These are phyloP conservation scores for Microstegium vimineum DNA, from an alignment of 176 grass and related monocot species.

Conservation along the genomic window DNA sequence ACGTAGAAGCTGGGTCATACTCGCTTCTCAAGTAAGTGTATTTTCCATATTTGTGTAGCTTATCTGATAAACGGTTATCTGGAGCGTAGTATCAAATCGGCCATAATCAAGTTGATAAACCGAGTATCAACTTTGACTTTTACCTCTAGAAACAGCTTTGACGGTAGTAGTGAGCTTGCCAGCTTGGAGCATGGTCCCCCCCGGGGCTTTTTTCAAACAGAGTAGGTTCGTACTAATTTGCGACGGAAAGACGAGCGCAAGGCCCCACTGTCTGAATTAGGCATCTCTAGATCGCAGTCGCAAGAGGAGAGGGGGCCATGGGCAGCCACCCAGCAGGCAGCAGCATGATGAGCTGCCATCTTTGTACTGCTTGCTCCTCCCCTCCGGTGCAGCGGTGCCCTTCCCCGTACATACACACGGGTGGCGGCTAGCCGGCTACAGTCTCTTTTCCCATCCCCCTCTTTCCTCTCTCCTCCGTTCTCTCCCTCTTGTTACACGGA, in stretches of 20 bases:
- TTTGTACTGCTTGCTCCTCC: slow-evolving; percentile 32
- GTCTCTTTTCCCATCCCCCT: background rate
- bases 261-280: slow-evolving; percentile 4
- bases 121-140: background rate
- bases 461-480: background rate
- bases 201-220: background rate
- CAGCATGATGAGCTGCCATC: slow-evolving; percentile 29
- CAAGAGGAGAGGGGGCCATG: background rate
- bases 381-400: background rate
- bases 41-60: no score
- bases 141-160: background rate
- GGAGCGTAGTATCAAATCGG: no score
- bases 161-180: no score
- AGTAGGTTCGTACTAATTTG: background rate
- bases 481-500: background rate
- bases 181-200: background rate
- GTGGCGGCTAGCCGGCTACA: background rate
- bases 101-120: background rate
- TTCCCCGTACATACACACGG: slow-evolving; percentile 22
- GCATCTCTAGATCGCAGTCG: background rate
- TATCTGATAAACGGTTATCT: no score
- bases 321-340: background rate
- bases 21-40: no score
- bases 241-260: background rate
- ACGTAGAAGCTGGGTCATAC: no score